Percentiles rank a stretch among this genome's conserved stretches.
Conservation (phyloP, 2,329 filamentous ascomycete genomes). For the Phaeoacremonium minimum region DNA sequence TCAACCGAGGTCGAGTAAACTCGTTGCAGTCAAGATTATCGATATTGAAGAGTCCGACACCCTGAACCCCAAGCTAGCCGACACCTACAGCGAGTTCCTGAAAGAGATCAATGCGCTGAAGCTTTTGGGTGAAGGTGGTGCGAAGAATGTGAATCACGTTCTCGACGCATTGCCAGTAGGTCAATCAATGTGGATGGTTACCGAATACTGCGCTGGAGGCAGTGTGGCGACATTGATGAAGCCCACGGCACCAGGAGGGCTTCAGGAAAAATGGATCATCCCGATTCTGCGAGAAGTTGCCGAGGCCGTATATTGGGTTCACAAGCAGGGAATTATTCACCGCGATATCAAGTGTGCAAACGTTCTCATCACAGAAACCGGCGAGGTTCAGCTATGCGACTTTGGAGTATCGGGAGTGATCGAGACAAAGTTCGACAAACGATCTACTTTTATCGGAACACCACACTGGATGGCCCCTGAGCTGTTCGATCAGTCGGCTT, state of each 20-base stretch:
- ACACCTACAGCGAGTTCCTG: constrained; percentile 65
- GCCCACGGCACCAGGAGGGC: constrained; percentile 59
- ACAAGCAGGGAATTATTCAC: constrained; percentile 65
- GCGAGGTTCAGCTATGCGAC: constrained; percentile 75
- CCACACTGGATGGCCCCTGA: constrained; percentile 87
- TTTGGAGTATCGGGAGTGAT: constrained; percentile 80
- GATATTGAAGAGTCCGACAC: constrained; percentile 76
- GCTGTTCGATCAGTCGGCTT: constrained; percentile 59
- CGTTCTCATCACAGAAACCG: constrained; percentile 72
- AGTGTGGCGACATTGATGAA: constrained; percentile 73
- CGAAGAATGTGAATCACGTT: constrained; percentile 76
- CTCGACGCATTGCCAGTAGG: constrained; percentile 75
- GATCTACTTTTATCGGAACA: constrained; percentile 77
- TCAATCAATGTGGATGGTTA: constrained; percentile 82
- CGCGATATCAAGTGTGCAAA: constrained; percentile 75
- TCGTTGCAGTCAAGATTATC: constrained; percentile 78
- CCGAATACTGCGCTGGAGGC: constrained; percentile 80
- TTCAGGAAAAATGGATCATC: constrained; percentile 69
- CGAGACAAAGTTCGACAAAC: constrained; percentile 70
- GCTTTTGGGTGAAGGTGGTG: constrained; percentile 67
- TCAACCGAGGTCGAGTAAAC: too few species aligned
- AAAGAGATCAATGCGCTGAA: constrained; percentile 68
- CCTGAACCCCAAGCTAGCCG: constrained; percentile 58
- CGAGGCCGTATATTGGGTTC: constrained; percentile 64
- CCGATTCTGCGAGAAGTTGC: constrained; percentile 64